Conservation (phyloP, 768 basidiomycete species). For the Suillus subalutaceus region DNA sequence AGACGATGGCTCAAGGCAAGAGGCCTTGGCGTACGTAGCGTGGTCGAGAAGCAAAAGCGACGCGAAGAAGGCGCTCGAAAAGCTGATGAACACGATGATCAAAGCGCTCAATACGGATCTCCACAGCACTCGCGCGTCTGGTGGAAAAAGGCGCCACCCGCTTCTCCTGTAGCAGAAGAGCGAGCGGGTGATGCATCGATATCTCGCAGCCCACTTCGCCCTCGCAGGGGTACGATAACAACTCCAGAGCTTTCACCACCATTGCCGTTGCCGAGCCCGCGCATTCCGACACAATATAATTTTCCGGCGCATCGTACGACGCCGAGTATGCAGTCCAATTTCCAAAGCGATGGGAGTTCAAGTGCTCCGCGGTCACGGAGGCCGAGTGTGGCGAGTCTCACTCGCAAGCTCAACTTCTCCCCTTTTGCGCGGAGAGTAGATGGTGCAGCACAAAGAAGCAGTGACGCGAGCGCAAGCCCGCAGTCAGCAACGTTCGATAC, state of each 20-base stretch:
- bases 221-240: conserved; percentile 15
- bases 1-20: conserved; percentile 34
- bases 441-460: conserved; percentile 7
- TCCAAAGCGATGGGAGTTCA: conserved; percentile 15
- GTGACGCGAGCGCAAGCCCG: conserved; percentile 19
- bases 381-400: conserved; percentile 34
- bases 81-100: conserved; percentile 3
- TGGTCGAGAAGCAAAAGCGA: conserved; percentile 23
- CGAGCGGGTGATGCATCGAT: conserved; percentile 15
- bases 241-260: conserved; percentile 21
- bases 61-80: conserved; percentile 17
- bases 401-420: conserved; percentile 35
- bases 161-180: conserved; percentile 15
- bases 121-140: conserved; percentile 30
- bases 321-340: conserved; percentile 25
- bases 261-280: conserved; percentile 19
- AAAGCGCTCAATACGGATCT: conserved; percentile 10
- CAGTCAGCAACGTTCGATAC: conserved; percentile 13
- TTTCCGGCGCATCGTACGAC: conserved; percentile 24
- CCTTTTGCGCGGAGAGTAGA: conserved; percentile 29
- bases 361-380: conserved; percentile 17
- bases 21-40: conserved; percentile 29
- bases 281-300: neutral
- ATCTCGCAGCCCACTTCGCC: conserved; percentile 13
- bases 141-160: conserved; percentile 30